These are phyloP conservation scores for Prunus mongolica DNA, from an alignment of 306 rosid genomes.

Conservation along the genomic window DNA sequence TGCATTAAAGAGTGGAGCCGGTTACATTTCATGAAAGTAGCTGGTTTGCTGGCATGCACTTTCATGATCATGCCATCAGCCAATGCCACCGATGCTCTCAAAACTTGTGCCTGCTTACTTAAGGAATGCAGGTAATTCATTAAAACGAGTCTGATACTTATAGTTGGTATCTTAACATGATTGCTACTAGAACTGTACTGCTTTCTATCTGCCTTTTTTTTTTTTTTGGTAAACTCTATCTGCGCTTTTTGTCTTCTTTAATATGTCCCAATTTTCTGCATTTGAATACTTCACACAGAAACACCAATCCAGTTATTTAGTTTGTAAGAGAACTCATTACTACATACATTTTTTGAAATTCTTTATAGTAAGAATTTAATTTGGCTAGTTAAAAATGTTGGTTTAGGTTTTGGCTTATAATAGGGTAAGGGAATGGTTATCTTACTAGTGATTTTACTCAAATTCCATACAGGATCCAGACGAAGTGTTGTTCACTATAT, in stretches of 20 bases:
- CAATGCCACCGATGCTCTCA: slow-evolving; percentile 84
- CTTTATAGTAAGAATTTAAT: background rate
- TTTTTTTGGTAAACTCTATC: background rate
- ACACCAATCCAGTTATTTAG: background rate
- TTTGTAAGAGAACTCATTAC: background rate
- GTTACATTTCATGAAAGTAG: slow-evolving; percentile 36
- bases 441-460: background rate
- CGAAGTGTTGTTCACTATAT: background rate
- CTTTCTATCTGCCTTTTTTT: background rate
- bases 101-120: slow-evolving; percentile 89
- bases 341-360: background rate
- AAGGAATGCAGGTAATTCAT: slow-evolving; percentile 82
- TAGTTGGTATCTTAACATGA: background rate
- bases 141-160: background rate
- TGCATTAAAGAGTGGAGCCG: slow-evolving; percentile 48
- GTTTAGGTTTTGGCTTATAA: background rate
- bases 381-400: background rate
- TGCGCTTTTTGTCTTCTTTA: background rate
- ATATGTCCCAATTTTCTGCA: background rate
- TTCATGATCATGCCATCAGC: slow-evolving; percentile 72
- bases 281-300: background rate
- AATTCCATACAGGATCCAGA: background rate
- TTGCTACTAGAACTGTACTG: background rate
- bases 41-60: slow-evolving; percentile 47
- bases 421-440: background rate